Evolutionary conservation across 768 basidiomycete genomes (phyloP).

Genomic region (Lyophyllum semitale): DNA sequence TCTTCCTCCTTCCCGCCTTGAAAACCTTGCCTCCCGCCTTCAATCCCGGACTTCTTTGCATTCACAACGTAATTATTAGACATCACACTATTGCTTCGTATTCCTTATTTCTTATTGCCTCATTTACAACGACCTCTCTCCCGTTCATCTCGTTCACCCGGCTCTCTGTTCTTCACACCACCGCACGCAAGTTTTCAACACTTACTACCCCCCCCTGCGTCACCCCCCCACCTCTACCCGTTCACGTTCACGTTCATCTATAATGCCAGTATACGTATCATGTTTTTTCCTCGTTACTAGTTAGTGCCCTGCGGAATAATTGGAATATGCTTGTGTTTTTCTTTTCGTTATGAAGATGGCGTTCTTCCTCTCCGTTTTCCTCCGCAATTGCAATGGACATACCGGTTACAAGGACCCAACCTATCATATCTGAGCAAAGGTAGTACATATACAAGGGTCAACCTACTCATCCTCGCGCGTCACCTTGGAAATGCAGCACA

Average conservation of each 20-base stretch:
- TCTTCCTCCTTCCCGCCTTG: not conserved
- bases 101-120: constrained; percentile 8
- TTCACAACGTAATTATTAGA: constrained; percentile 32
- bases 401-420: no score
- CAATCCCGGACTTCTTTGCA: constrained; percentile 1
- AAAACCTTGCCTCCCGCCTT: no score
- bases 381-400: no score
- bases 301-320: constrained; percentile 17
- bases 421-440: no score
- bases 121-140: not conserved
- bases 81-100: constrained; percentile 21
- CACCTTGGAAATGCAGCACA: no score
- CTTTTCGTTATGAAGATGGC: no score
- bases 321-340: no score
- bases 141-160: not conserved
- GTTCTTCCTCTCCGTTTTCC: no score
- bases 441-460: no score
- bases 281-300: not conserved
- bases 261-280: constrained; percentile 10
- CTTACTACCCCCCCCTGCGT: not conserved
- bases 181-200: not conserved
- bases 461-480: no score
- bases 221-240: not conserved
- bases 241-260: constrained; percentile 6
- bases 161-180: not conserved